phyloP scores from a whole-genome alignment of 2,329 filamentous ascomycete genomes.

The Ophiostoma angusticollis region DNA sequence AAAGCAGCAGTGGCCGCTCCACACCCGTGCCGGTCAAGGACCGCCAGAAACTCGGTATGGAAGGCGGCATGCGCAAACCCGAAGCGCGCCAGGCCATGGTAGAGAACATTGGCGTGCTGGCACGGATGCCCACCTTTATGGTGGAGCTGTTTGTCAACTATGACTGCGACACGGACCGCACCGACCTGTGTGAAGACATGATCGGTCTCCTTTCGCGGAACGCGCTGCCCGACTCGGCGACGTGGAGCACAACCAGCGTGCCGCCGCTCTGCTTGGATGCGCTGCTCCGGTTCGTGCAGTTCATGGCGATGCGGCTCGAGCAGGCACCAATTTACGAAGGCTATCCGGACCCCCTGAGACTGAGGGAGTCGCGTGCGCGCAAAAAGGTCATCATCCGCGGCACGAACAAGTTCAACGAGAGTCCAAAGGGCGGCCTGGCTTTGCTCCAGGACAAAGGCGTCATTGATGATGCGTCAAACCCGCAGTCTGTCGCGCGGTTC shows the following conservation, averaged over 20 bases:
- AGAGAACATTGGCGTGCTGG: slow-evolving; percentile 82
- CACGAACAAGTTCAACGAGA: slow-evolving; percentile 87
- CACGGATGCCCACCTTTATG: slow-evolving; percentile 89
- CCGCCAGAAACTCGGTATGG: slow-evolving; percentile 79
- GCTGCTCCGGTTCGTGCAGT: slow-evolving; percentile 80
- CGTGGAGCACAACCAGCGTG: slow-evolving; percentile 97
- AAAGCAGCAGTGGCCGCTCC: slow-evolving; percentile 64
- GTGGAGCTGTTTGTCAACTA: slow-evolving; percentile 95
- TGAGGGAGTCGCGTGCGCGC: slow-evolving; percentile 60
- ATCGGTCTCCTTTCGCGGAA: slow-evolving; percentile 85
- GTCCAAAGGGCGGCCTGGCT: slow-evolving; percentile 75
- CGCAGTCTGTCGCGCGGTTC: slow-evolving; percentile 71
- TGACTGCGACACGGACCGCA: slow-evolving; percentile 84
- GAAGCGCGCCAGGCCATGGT: slow-evolving; percentile 98
- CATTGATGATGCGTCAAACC: slow-evolving; percentile 62
- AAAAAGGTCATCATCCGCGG: slow-evolving; percentile 87
- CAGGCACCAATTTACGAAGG: slow-evolving; percentile 51
- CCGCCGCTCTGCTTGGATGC: slow-evolving; percentile 90
- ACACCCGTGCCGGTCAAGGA: slow-evolving; percentile 90
- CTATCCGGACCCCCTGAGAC: slow-evolving; percentile 48
- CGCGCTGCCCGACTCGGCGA: slow-evolving; percentile 90
- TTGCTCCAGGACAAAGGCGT: slow-evolving; percentile 78
- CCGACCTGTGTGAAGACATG: slow-evolving; percentile 90
- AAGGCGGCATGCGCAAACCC: slow-evolving; percentile 81
- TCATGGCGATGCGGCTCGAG: slow-evolving; percentile 74